These are phyloP conservation scores for Clitoria ternatea DNA, from an alignment of 306 rosid species.

Conservation along the genomic window DNA sequence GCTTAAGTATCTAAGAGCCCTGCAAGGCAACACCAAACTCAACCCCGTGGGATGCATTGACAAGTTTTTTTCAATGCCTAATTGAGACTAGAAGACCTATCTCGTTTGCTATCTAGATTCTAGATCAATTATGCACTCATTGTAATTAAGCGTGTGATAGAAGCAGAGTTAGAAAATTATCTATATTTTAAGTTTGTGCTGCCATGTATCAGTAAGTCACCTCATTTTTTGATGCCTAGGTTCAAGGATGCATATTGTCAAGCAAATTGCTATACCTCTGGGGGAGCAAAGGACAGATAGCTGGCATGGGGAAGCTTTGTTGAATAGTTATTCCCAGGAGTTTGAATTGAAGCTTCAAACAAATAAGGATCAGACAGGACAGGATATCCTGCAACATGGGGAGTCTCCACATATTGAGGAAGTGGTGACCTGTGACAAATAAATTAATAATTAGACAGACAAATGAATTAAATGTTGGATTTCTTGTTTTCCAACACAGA, in stretches of 20 bases:
- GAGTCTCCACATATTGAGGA: conserved; percentile 46
- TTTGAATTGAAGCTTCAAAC: conserved; percentile 49
- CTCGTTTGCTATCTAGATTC: background rate
- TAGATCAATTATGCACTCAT: background rate
- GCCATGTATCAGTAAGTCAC: background rate
- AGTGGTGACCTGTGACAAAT: conserved; percentile 68
- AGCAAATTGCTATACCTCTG: conserved; percentile 61
- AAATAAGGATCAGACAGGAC: conserved; percentile 50
- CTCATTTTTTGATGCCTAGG: conserved; percentile 15
- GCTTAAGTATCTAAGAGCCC: background rate
- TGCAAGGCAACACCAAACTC: background rate
- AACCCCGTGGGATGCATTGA: background rate
- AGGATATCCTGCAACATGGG: conserved; percentile 75
- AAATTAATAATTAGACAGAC: conserved; percentile 3
- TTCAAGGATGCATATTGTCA: conserved; percentile 7
- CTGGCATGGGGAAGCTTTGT: conserved; percentile 41
- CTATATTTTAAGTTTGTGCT: background rate
- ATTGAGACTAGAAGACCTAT: background rate
- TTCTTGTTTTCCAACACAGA: no score
- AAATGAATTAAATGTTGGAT: conserved; percentile 10
- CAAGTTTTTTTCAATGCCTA: background rate
- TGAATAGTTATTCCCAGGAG: conserved; percentile 60
- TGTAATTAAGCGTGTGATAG: background rate
- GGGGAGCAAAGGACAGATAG: conserved; percentile 93
- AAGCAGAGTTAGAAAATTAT: background rate